Evolutionary conservation across 371 early-diverging fungal species (phyloP).

Genomic region (Choanephora cucurbitarum): DNA sequence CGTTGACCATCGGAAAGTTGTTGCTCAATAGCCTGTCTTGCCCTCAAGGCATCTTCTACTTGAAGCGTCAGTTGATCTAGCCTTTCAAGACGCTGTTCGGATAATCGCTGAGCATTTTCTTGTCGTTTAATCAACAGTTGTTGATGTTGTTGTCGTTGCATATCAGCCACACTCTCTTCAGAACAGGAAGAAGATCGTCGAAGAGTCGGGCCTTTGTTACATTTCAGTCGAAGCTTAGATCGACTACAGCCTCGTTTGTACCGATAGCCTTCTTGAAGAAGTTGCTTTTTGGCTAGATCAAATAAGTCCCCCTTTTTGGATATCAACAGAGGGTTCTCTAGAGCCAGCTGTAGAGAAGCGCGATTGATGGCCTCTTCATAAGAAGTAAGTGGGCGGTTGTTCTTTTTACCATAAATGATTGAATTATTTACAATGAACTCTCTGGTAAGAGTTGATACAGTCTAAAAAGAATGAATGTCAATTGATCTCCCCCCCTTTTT

Average conservation of each 20-base stretch:
- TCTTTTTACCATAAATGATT: conserved; percentile 58
- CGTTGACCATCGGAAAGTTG: conserved; percentile 23
- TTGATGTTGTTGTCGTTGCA: too few relatives aligned
- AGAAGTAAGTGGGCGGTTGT: conserved; percentile 46
- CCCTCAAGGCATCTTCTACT: conserved; percentile 35
- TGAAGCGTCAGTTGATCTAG: conserved; percentile 41
- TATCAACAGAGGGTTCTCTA: conserved; percentile 49
- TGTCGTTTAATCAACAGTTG: conserved; percentile 29
- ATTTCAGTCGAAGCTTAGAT: conserved; percentile 48
- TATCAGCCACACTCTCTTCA: conserved; percentile 21
- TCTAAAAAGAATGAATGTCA: conserved; percentile 3
- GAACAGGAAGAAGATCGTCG: neutral
- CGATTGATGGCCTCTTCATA: conserved; percentile 62
- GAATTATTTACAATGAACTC: conserved; percentile 56
- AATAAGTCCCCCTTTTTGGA: conserved; percentile 54
- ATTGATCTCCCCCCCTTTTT: too few relatives aligned
- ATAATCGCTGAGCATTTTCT: conserved; percentile 50
- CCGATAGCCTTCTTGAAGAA: conserved; percentile 55
- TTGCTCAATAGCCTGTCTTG: conserved; percentile 17
- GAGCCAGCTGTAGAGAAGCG: conserved; percentile 54
- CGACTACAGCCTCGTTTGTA: conserved; percentile 64
- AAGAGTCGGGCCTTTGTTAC: conserved; percentile 11
- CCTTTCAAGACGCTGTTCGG: conserved; percentile 38
- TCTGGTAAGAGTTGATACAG: neutral
- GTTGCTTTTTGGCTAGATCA: conserved; percentile 56